Percentiles rank a stretch among this genome's conserved stretches.
These are phyloP conservation scores for Stemphylium vesicarium DNA, from an alignment of 2,329 filamentous ascomycete genomes.

Conservation along the genomic window DNA sequence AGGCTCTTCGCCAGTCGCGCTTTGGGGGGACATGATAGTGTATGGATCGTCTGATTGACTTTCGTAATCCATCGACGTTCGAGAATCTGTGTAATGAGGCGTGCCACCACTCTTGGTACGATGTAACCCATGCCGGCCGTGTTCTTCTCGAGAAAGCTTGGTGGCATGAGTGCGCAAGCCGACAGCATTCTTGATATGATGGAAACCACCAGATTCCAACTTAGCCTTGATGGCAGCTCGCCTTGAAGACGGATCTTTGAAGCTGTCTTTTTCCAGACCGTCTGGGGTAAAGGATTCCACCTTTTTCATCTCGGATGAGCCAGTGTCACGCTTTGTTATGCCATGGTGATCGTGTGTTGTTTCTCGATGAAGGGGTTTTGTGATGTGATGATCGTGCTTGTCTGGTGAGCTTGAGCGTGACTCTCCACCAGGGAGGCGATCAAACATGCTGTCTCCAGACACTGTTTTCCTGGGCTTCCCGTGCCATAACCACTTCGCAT, in stretches of 20 bases:
- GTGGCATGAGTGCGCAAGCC: conserved; percentile 58
- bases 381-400: conserved; percentile 54
- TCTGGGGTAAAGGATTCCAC: conserved; percentile 28
- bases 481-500: conserved; percentile 92
- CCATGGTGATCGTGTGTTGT: conserved; percentile 47
- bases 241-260: conserved; percentile 64
- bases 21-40: conserved; percentile 21
- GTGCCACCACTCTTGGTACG: conserved; percentile 28
- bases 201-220: conserved; percentile 80
- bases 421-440: conserved; percentile 46
- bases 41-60: conserved; percentile 16
- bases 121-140: conserved; percentile 30
- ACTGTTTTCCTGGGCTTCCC: conserved; percentile 78
- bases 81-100: conserved; percentile 16
- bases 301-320: conserved; percentile 39
- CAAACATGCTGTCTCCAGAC: conserved; percentile 47
- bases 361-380: conserved; percentile 59
- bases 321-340: conserved; percentile 38
- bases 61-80: conserved; percentile 14
- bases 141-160: conserved; percentile 48
- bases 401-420: conserved; percentile 60
- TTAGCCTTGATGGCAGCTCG: conserved; percentile 75
- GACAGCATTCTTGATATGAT: conserved; percentile 84
- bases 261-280: conserved; percentile 56
- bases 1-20: conserved; percentile 29